A percentile compares a stretch with the other conserved stretches of the same genome.
phyloP scores from a whole-genome alignment of 108 stramenopile genomes.

The Aureococcus anophagefferens region DNA sequence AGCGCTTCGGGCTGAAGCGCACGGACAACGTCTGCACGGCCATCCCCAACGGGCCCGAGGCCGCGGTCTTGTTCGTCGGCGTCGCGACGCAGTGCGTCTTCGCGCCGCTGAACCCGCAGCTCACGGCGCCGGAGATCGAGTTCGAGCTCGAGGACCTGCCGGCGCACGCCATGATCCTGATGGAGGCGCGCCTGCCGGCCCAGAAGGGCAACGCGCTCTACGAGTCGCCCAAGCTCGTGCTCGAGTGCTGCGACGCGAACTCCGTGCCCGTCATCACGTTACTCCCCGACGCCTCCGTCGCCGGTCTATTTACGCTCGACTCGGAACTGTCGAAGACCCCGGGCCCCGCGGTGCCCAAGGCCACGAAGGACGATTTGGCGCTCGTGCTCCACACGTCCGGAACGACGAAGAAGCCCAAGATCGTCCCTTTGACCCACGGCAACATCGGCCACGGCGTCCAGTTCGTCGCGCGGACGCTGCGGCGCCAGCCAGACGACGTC shows the following conservation, averaged over 20 bases:
- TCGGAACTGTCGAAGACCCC: not conserved
- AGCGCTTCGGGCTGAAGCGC: too few relatives aligned
- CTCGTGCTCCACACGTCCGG: conserved; percentile 61
- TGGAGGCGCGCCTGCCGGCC: not conserved
- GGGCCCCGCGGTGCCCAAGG: not conserved
- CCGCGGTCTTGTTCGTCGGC: too few relatives aligned
- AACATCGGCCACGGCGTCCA: conserved; percentile 45
- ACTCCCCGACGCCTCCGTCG: not conserved
- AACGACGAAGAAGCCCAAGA: conserved; percentile 57
- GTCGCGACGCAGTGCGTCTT: too few relatives aligned
- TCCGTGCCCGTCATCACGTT: not conserved
- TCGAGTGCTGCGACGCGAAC: too few relatives aligned
- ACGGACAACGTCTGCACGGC: too few relatives aligned
- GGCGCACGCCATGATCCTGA: not conserved
- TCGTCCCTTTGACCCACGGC: conserved; percentile 48
- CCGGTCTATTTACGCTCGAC: not conserved
- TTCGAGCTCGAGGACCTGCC: not conserved
- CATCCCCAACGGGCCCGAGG: too few relatives aligned
- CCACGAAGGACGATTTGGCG: conserved; percentile 19
- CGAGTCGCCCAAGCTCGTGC: too few relatives aligned
- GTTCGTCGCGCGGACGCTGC: conserved; percentile 43
- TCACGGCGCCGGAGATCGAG: not conserved
- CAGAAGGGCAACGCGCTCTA: not conserved
- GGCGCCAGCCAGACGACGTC: conserved; percentile 43
- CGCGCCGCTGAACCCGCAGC: conserved; percentile 13